Evolutionary conservation across 805 yeast species (phyloP), one percentile per base, ranked within the genome.

Genomic region (Clavispora santaluciae): DNA sequence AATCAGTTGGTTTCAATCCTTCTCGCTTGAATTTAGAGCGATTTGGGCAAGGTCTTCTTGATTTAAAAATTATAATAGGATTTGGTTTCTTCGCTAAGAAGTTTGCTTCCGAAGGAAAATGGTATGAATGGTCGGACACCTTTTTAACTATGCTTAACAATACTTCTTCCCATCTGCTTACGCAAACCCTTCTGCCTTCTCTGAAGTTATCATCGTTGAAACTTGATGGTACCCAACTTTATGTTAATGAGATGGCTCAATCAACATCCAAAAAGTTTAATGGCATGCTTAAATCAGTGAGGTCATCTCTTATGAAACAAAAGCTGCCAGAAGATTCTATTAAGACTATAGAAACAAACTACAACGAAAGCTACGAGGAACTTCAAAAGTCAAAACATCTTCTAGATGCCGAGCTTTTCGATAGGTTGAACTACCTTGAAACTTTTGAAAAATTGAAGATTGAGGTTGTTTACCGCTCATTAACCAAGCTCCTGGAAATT

Each of bases 121-220:
- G 72, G 72, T 66, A 66, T 35, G 74, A 70, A 46, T 69, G 73
- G 73, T 52, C 69, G 1, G 68, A 63, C 18, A 42, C 56, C 35
- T 65, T 71, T 6, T 18, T 51, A 3, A 51, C 40, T 17, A 43
- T 53, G 3, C 28, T 24, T 10, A 10, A 10, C 4, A 13, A 22
- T 7, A 12, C 11, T 9, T 12, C 9, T 3, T 8, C 11, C 16
- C 29, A 16, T 9, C n/a, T 26, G 3, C 12, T 23, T 7, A 28
- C 13, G 25, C 13, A 17, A n/a, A 15, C 22, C 31, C 6, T 16
- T 10, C 33, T 23, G 24, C 30, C 30, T 4, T 17, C 33, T 8
- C 41, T 29, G 20, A 33, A 24, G 22, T 26, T 31, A 3, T 6
- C 36, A 12, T 35, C 22, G 12, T 31, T 37, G n/a, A 40, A 33